Evolutionary conservation across 176 grass and related monocot genomes (phyloP), one percentile per base, ranked within the genome.

Genomic region (Tillandsia leiboldiana): DNA sequence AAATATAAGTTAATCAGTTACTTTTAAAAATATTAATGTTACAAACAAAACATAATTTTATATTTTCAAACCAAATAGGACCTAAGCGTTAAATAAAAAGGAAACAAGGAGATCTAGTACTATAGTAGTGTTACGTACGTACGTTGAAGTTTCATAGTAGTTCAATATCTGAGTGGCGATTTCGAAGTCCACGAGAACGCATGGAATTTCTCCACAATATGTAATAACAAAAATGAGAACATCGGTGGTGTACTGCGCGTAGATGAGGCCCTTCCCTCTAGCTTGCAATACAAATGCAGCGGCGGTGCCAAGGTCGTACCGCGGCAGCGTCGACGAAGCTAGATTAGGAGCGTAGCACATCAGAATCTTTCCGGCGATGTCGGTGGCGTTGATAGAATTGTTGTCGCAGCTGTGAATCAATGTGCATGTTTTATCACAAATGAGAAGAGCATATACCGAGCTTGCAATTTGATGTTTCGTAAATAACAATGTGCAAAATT

Each of bases 241-340:
- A 12, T 79, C 70, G 1, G 2, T 0, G 4, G 63, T 86, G 13
- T 86, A 61, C 57, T 83, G 67, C 0, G 80, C 59, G 51, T 67
- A 87, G 18, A 83, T 83, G 12, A 87, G 47, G 26, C 80, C 85
- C 63, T 58, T 64, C 5, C 71, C 80, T 13, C 75, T 75, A 0
- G 49, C 64, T 28, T 52, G 20, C 0, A 29, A 1, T 18, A 86
- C 63, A 59, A 54, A 11, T 13, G 2, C 1, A 33, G 2, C 29
- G 26, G 51, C 42, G 9, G 14, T 12, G 58, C 64, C 71, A 17
- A 82, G 51, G 9, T 20, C 1, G 20, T 0, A 0, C 23, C 49
- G 24, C 3, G 48, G 49, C 26, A 26, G 9, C 11, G 48, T 0
- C 6, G 9, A 12, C 1, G 51, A 17, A 64, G 56, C 26, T 2